Evolutionary conservation across 2,329 filamentous ascomycete genomes (phyloP).

Genomic region (Pyrenophora tritici-repentis): DNA sequence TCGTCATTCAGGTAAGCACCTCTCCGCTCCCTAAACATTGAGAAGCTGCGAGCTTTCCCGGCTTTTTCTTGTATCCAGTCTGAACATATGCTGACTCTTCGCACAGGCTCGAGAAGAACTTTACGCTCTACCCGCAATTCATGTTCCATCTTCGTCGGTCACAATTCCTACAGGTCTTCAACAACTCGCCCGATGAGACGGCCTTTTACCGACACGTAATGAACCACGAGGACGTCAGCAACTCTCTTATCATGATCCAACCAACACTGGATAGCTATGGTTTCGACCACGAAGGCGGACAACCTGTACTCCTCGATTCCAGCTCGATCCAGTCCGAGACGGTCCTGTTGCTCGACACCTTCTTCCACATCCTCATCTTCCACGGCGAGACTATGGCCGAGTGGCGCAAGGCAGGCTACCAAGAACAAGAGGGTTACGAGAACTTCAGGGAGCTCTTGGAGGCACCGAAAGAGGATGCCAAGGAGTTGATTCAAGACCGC

Average conservation of each 20-base stretch:
- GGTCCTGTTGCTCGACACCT: conserved; percentile 92
- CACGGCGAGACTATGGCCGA: conserved; percentile 97
- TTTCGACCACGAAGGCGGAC: conserved; percentile 89
- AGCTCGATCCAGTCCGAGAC: conserved; percentile 95
- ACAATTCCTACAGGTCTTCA: conserved; percentile 98
- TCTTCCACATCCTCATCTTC: conserved; percentile 99
- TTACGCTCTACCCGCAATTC: conserved; percentile 97
- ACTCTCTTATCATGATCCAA: conserved; percentile 98
- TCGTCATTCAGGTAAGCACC: conserved; percentile 77
- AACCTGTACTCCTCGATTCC: conserved; percentile 93
- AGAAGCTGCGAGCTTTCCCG: background rate
- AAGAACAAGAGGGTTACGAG: conserved; percentile 97
- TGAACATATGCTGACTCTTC: background rate
- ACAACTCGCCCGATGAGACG: conserved; percentile 98
- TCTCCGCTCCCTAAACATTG: background rate
- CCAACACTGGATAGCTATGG: conserved; percentile 97
- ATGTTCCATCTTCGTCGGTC: conserved; percentile 99
- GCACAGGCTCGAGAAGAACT: conserved; percentile 85
- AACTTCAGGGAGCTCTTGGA: conserved; percentile 89
- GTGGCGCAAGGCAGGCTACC: conserved; percentile 97
- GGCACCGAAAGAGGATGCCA: conserved; percentile 93
- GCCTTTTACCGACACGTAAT: conserved; percentile 98
- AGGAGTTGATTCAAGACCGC: conserved; percentile 95
- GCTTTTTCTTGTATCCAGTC: background rate
- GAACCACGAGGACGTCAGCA: conserved; percentile 95